phyloP scores from a whole-genome alignment of 2,329 filamentous ascomycete genomes.

The Aspergillus pseudonomiae region DNA sequence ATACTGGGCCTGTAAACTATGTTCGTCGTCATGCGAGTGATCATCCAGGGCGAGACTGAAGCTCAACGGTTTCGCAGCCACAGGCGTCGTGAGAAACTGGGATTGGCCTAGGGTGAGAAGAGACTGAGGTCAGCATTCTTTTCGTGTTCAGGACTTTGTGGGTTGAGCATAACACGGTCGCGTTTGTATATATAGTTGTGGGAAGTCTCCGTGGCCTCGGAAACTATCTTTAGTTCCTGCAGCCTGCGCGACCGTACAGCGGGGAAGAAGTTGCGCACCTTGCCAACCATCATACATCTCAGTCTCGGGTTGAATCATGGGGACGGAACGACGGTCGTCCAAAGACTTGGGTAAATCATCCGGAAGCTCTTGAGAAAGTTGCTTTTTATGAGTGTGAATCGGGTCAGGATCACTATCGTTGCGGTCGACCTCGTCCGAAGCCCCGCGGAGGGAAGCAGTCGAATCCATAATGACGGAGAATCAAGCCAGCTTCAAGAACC shows the following conservation, averaged over 20 bases:
- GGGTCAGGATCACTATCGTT: conserved; percentile 21
- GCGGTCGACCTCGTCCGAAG: conserved; percentile 32
- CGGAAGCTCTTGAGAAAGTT: conserved; percentile 61
- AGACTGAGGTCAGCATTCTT: background rate
- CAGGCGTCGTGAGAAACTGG: conserved; percentile 87
- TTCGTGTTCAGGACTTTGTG: background rate
- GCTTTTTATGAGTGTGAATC: conserved; percentile 21
- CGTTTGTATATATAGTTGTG: background rate
- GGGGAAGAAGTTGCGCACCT: conserved; percentile 58
- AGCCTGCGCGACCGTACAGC: conserved; percentile 8
- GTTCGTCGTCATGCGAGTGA: conserved; percentile 68
- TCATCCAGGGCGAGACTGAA: conserved; percentile 88
- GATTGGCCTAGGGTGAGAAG: conserved; percentile 71
- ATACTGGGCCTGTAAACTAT: conserved; percentile 38
- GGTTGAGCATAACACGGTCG: background rate
- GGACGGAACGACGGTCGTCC: conserved; percentile 77
- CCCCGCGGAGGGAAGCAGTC: conserved; percentile 35
- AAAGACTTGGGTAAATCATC: conserved; percentile 87
- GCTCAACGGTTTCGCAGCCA: conserved; percentile 78
- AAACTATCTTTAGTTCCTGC: conserved; percentile 5
- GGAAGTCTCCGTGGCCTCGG: background rate
- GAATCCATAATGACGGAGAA: conserved; percentile 36
- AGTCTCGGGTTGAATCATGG: conserved; percentile 75
- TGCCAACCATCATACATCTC: conserved; percentile 99
- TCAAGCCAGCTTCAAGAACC: conserved; percentile 16